Conservation (phyloP, 2,329 filamentous ascomycete species). For the Tolypocladium pustulatum region DNA sequence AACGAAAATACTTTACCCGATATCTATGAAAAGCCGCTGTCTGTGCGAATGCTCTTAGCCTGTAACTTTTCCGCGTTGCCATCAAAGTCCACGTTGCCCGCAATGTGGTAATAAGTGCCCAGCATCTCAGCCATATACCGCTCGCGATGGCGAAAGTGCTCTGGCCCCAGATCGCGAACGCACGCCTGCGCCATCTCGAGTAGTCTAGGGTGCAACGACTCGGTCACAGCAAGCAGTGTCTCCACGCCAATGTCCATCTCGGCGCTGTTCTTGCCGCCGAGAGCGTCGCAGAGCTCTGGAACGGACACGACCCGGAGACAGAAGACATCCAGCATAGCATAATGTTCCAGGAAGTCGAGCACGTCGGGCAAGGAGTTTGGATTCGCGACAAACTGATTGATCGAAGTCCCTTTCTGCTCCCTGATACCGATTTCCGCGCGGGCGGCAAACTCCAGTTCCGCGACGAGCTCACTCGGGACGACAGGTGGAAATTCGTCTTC, state of each 20-base stretch:
- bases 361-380: constrained; percentile 4
- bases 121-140: constrained; percentile 12
- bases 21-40: neutral
- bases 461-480: constrained; percentile 4
- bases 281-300: constrained; percentile 1
- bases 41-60: neutral
- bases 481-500: neutral
- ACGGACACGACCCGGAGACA: constrained; percentile 3
- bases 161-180: constrained; percentile 2
- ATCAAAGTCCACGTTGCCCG: neutral
- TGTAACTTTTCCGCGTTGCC: neutral
- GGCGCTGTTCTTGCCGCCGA: neutral
- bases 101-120: constrained; percentile 9
- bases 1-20: neutral
- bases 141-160: constrained; percentile 11
- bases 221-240: constrained; percentile 7
- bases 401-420: constrained; percentile 1
- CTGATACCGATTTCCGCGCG: constrained; percentile 4
- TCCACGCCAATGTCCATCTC: constrained; percentile 5
- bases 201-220: constrained; percentile 4
- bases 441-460: constrained; percentile 10
- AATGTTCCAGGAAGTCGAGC: constrained; percentile 6
- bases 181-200: constrained; percentile 6
- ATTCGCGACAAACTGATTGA: constrained; percentile 6
- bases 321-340: constrained; percentile 7